Percentiles rank a stretch among this genome's conserved stretches.
Conservation (phyloP, 257 asterid species). For the Nicotiana paniculata region DNA sequence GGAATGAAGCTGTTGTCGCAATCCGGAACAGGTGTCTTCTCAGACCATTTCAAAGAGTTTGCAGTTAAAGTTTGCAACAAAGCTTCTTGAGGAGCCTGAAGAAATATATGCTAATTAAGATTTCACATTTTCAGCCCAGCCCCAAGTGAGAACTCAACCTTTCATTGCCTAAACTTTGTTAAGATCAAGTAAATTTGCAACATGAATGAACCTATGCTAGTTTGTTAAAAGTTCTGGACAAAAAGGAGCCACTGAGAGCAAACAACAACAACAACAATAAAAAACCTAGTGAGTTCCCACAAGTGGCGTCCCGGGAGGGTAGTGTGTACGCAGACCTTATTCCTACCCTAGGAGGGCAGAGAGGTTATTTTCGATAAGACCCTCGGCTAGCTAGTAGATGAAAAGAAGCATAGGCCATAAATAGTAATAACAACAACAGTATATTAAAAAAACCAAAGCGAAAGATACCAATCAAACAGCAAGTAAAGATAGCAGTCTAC, state of each 20-base stretch:
- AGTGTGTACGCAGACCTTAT: no score
- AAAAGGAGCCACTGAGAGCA: neutral
- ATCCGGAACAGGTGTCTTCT: slow-evolving; percentile 40
- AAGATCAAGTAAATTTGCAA: neutral
- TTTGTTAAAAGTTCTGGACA: neutral
- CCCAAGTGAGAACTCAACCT: neutral
- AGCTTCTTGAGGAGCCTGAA: slow-evolving; percentile 60
- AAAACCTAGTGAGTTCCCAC: no score
- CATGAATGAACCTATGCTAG: neutral
- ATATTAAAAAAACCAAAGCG: no score
- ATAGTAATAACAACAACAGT: no score
- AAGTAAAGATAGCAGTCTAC: no score
- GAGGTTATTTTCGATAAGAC: no score
- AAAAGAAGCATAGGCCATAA: no score
- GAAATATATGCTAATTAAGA: neutral
- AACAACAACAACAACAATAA: neutral
- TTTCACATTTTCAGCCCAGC: neutral
- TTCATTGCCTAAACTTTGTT: neutral
- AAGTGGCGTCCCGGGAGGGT: no score
- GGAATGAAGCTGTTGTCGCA: slow-evolving; percentile 46
- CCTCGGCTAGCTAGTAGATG: no score
- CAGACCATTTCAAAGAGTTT: slow-evolving; percentile 69
- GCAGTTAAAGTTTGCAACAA: slow-evolving; percentile 58
- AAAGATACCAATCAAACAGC: no score
- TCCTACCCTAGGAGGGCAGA: no score